Evolutionary conservation across 306 rosid species (phyloP).

Genomic region (Trifolium dubium): DNA sequence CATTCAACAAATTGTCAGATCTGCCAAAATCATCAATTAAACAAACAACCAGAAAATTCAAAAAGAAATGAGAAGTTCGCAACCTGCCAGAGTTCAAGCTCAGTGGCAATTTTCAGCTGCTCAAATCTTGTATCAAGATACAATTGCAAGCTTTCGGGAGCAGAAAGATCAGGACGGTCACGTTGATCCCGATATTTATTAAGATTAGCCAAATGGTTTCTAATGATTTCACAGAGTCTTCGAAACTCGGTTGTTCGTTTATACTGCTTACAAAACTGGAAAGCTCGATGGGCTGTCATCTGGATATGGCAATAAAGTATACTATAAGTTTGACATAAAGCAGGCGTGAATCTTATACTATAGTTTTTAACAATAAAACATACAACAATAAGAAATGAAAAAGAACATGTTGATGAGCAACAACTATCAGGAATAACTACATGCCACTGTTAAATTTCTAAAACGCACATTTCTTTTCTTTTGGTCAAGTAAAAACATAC

Average conservation of each 20-base stretch:
- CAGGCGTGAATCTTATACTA: background rate
- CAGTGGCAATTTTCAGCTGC: constrained; percentile 95
- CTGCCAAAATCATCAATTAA: background rate
- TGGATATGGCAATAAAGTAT: constrained; percentile 41
- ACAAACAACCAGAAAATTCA: background rate
- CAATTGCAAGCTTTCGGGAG: constrained; percentile 90
- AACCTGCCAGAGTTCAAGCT: constrained; percentile 98
- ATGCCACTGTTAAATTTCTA: background rate
- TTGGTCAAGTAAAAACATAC: too few species aligned
- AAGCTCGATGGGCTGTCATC: constrained; percentile 99
- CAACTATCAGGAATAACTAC: background rate
- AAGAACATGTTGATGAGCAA: background rate
- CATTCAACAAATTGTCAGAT: constrained; percentile 26
- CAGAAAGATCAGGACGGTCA: constrained; percentile 86
- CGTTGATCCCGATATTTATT: constrained; percentile 95
- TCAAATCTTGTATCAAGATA: constrained; percentile 96
- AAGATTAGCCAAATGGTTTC: constrained; percentile 88
- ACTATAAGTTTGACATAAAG: constrained; percentile 1
- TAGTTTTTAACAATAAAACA: background rate
- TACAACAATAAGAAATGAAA: background rate
- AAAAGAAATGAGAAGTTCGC: background rate
- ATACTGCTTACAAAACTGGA: constrained; percentile 97
- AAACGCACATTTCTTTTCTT: background rate
- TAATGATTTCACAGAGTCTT: constrained; percentile 88
- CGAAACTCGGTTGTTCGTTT: constrained; percentile 95